Percentiles rank a stretch among this genome's conserved stretches.
phyloP scores from a whole-genome alignment of 2,329 filamentous ascomycete species.

The Rhynchosporium graminicola region DNA sequence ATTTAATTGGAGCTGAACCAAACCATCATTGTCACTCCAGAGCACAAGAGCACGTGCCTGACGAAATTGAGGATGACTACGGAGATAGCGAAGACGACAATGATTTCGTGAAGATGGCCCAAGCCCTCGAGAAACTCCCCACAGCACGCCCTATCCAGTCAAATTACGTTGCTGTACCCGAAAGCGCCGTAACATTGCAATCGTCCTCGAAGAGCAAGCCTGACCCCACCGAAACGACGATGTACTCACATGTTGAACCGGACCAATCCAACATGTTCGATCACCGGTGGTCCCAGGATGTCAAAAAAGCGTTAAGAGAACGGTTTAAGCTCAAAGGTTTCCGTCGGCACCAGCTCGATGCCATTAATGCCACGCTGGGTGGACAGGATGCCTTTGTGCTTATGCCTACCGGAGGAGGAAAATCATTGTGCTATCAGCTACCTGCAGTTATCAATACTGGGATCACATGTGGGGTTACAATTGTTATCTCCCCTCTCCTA shows the following conservation, averaged over 20 bases:
- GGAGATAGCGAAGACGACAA: conserved; percentile 26
- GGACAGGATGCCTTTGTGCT: conserved; percentile 92
- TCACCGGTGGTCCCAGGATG: conserved; percentile 82
- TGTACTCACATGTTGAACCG: conserved; percentile 38
- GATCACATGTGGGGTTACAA: conserved; percentile 79
- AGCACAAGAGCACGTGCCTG: conserved; percentile 8
- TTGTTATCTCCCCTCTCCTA: conserved; percentile 91
- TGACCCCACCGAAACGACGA: conserved; percentile 27
- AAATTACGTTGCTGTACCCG: conserved; percentile 20
- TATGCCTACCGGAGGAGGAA: conserved; percentile 97
- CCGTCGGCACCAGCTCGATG: conserved; percentile 87
- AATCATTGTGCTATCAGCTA: conserved; percentile 94
- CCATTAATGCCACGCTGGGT: conserved; percentile 87
- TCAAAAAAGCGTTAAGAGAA: conserved; percentile 77
- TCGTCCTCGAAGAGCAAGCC: conserved; percentile 23
- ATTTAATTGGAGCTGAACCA: conserved; percentile 34
- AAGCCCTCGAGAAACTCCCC: conserved; percentile 44
- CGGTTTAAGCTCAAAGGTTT: conserved; percentile 85
- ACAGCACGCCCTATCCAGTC: conserved; percentile 7
- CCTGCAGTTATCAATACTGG: conserved; percentile 83
- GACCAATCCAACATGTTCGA: conserved; percentile 57
- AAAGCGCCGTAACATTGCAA: conserved; percentile 14
- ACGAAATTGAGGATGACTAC: conserved; percentile 24
- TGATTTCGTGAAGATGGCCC: conserved; percentile 45
- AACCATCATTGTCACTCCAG: conserved; percentile 21